These are phyloP conservation scores for Avicennia marina DNA, from an alignment of 257 asterid genomes.

Conservation along the genomic window DNA sequence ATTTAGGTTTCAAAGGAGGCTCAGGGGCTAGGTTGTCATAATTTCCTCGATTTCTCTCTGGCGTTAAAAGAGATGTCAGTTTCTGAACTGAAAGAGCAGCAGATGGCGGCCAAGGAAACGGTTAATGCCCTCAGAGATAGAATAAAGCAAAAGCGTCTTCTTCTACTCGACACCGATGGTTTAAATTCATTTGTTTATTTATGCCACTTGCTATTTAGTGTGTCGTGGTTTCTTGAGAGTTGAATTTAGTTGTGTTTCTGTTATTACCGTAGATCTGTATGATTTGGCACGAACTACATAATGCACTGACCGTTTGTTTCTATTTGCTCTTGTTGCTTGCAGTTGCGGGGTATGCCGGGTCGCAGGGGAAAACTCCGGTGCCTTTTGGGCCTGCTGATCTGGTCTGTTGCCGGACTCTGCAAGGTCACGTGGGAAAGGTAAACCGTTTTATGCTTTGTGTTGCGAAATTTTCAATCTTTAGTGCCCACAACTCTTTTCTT, in stretches of 20 bases:
- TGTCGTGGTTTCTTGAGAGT: too few relatives aligned
- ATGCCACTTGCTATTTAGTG: not conserved
- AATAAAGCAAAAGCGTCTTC: conserved; percentile 52
- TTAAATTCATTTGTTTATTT: not conserved
- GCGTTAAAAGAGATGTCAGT: conserved; percentile 40
- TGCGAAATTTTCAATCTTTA: too few relatives aligned
- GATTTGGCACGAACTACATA: not conserved
- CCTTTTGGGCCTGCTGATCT: conserved; percentile 74
- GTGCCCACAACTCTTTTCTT: too few relatives aligned
- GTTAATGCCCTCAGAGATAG: conserved; percentile 45
- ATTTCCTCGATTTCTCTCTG: not conserved
- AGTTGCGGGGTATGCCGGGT: conserved; percentile 62
- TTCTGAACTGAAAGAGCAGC: conserved; percentile 67
- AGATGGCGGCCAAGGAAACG: conserved; percentile 52
- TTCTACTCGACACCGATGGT: conserved; percentile 68
- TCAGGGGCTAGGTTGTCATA: not conserved
- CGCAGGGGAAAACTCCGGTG: conserved; percentile 63
- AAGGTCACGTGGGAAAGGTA: conserved; percentile 80
- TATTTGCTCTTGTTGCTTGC: too few relatives aligned
- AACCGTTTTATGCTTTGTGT: too few relatives aligned
- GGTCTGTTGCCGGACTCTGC: conserved; percentile 71
- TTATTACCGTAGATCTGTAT: conserved; percentile 26
- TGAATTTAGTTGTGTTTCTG: not conserved
- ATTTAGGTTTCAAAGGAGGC: conserved; percentile 30
- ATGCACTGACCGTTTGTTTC: too few relatives aligned